Percentiles rank a stretch among this genome's conserved stretches.
Conservation (phyloP, 1,139 yeast genomes). For the Diutina siamensis region DNA sequence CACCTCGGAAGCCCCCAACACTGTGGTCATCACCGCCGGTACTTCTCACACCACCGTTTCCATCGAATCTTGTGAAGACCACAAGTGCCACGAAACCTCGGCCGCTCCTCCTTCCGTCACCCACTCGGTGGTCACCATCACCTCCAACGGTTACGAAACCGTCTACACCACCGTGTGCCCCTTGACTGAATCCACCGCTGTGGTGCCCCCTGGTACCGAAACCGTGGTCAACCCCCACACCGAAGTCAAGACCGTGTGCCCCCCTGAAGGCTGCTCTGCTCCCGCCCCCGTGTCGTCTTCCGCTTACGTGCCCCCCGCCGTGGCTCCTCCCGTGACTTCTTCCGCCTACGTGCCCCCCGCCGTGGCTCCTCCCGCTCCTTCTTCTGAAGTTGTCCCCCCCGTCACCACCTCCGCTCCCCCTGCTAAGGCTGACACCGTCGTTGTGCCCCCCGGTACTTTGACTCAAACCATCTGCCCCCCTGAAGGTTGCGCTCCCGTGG, state of each 20-base stretch:
- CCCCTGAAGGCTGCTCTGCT: neutral
- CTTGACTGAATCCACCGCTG: neutral
- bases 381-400: neutral
- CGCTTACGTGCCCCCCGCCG: neutral
- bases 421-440: neutral
- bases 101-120: neutral
- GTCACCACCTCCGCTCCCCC: neutral
- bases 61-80: slow-evolving; percentile 4
- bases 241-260: neutral
- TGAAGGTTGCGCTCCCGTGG: neutral
- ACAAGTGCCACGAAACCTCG: slow-evolving; percentile 2
- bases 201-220: neutral
- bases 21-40: neutral
- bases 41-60: slow-evolving; percentile 5
- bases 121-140: slow-evolving; percentile 2
- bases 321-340: neutral
- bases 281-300: neutral
- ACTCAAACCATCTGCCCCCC: neutral
- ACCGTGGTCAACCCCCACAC: neutral
- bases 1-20: neutral
- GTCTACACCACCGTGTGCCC: slow-evolving; percentile 6
- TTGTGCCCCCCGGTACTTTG: neutral
- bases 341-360: neutral
- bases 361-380: neutral
- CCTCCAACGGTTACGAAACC: neutral